Percentiles rank a stretch among this genome's conserved stretches.
Evolutionary conservation across 2,329 filamentous ascomycete species (phyloP).

Genomic region (Clonostachys chloroleuca): DNA sequence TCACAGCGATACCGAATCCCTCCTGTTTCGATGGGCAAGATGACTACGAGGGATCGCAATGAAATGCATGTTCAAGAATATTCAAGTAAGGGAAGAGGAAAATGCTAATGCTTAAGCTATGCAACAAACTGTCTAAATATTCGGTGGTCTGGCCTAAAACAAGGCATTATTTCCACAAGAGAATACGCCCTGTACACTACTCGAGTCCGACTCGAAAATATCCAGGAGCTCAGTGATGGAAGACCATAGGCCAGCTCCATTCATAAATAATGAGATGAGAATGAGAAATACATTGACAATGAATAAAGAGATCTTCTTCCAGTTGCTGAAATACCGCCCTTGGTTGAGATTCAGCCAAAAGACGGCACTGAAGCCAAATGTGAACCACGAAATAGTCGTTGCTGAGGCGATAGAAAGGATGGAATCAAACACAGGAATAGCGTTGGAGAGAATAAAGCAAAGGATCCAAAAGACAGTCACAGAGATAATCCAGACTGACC

Average conservation of each 20-base stretch:
- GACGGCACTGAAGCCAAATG: slow-evolving; percentile 25
- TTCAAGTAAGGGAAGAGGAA: too few species aligned
- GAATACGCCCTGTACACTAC: slow-evolving; percentile 20
- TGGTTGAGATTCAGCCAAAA: slow-evolving; percentile 29
- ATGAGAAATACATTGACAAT: slow-evolving; percentile 21
- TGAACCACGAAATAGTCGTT: slow-evolving; percentile 28
- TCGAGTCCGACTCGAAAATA: slow-evolving; percentile 16
- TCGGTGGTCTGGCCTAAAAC: slow-evolving; percentile 10
- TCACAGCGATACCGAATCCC: too few species aligned
- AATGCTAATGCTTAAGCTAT: too few species aligned
- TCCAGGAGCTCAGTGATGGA: slow-evolving; percentile 21
- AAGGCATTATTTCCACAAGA: slow-evolving; percentile 24
- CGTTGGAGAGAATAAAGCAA: slow-evolving; percentile 25
- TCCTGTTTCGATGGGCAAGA: too few species aligned
- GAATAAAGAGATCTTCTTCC: slow-evolving; percentile 19
- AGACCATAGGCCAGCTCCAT: slow-evolving; percentile 25
- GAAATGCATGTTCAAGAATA: too few species aligned
- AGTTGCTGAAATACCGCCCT: slow-evolving; percentile 16
- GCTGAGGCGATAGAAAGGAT: slow-evolving; percentile 27
- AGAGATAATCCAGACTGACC: slow-evolving; percentile 25
- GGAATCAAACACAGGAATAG: slow-evolving; percentile 28
- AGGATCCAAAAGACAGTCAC: slow-evolving; percentile 24
- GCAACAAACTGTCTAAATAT: too few species aligned
- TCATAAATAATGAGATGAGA: slow-evolving; percentile 24
- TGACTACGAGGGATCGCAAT: too few species aligned